These are phyloP conservation scores for Apiospora arundinis DNA, from an alignment of 2,329 filamentous ascomycete genomes.

Conservation along the genomic window DNA sequence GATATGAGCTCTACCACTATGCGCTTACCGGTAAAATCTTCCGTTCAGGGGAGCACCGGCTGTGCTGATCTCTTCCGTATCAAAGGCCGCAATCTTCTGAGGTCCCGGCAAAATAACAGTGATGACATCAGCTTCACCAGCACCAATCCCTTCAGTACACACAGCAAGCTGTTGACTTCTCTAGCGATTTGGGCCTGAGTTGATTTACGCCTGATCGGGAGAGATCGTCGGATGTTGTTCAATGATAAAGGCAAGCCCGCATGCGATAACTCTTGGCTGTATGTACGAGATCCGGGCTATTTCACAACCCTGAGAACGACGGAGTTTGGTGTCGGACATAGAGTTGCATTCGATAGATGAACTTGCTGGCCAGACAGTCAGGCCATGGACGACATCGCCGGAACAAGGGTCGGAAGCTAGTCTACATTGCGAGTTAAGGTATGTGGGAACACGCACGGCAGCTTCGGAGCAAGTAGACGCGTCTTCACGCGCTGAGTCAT, in stretches of 20 bases:
- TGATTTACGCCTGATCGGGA: background rate
- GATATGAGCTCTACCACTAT: background rate
- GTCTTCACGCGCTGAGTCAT: background rate
- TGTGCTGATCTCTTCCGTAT: background rate
- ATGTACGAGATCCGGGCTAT: background rate
- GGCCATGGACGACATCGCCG: conserved; percentile 3
- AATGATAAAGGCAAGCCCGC: background rate
- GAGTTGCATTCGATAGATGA: background rate
- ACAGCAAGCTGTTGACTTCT: background rate
- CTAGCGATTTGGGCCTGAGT: background rate
- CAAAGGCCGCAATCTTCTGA: background rate
- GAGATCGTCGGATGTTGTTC: conserved; percentile 1
- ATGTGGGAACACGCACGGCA: background rate
- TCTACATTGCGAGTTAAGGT: background rate
- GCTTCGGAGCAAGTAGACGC: background rate
- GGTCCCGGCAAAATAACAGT: background rate
- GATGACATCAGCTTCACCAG: background rate
- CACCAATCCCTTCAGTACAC: background rate
- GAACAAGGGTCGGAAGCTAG: conserved; percentile 9
- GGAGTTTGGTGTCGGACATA: background rate
- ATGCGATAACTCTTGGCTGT: background rate
- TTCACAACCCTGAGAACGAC: background rate
- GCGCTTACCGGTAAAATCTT: conserved; percentile 11
- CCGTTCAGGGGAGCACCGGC: background rate
- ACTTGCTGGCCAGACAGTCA: background rate